Conservation (phyloP, 495 filamentous ascomycete species). For the Penicillium coffeae region DNA sequence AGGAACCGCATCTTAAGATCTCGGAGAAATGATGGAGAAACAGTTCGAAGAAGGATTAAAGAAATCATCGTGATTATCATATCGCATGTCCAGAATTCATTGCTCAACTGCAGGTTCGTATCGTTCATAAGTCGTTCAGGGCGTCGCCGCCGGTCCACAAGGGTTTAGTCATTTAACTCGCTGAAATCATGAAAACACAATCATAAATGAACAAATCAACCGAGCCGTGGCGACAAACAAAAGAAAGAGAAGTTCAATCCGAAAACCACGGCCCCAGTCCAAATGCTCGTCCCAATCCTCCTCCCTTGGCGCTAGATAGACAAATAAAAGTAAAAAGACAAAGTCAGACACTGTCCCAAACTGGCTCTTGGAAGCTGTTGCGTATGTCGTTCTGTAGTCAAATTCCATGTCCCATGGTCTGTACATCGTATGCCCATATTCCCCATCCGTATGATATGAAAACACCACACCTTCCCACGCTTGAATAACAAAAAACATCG, state of each 20-base stretch:
- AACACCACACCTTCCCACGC: conserved; percentile 4
- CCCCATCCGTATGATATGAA: conserved; percentile 5
- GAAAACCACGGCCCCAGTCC: not conserved
- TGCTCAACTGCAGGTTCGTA: conserved; percentile 11
- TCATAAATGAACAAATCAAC: not conserved
- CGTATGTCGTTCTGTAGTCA: conserved; percentile 5
- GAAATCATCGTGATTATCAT: not conserved
- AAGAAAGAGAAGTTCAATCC: conserved; percentile 1
- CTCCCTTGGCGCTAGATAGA: conserved; percentile 1
- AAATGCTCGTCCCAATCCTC: not conserved
- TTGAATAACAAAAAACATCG: conserved; percentile 4
- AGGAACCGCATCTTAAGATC: not conserved
- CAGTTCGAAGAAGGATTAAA: not conserved
- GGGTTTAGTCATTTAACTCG: conserved; percentile 10
- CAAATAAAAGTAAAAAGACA: conserved; percentile 2
- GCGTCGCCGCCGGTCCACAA: conserved; percentile 18
- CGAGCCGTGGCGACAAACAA: not conserved
- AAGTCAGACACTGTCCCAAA: not conserved
- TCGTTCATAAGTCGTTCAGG: conserved; percentile 14
- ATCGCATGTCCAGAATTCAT: not conserved
- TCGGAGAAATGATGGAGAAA: not conserved
- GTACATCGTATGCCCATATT: conserved; percentile 3
- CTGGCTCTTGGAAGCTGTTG: conserved; percentile 3
- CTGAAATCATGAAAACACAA: conserved; percentile 1
- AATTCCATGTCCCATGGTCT: conserved; percentile 1